Evolutionary conservation across 139 green algal genomes (phyloP), one percentile per base, ranked within the genome.

Genomic region (Gonium pectorale): DNA sequence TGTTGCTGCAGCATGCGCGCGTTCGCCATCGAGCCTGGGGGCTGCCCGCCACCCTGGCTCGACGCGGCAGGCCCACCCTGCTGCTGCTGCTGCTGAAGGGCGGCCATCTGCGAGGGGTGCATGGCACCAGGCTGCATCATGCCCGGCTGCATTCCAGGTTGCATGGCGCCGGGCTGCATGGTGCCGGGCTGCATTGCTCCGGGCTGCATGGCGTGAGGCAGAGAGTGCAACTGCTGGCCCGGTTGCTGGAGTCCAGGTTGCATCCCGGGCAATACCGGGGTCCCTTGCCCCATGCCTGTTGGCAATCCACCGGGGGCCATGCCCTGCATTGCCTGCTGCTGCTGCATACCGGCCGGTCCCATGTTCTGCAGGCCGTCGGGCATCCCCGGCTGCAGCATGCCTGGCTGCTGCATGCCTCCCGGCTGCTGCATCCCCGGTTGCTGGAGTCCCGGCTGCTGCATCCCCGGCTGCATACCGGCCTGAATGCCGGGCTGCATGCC

Each of bases 1-100:
- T 80, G 72, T 29, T 80, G 73, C 37, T 69, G 54, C 73, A 56
- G 54, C 73, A 81, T 81, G 27, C 73, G 73, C 37, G 54, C 71
- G 35, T 67, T 67, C 33, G n/a, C n/a, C n/a, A n/a, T n/a, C n/a
- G n/a, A n/a, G n/a, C n/a, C n/a, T n/a, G n/a, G n/a, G n/a, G n/a
- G n/a, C n/a, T n/a, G n/a, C n/a, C n/a, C n/a, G n/a, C n/a, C n/a
- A n/a, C n/a, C n/a, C n/a, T n/a, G n/a, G n/a, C n/a, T n/a, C n/a
- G n/a, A n/a, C n/a, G n/a, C n/a, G n/a, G n/a, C n/a, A n/a, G n/a
- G n/a, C n/a, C n/a, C n/a, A n/a, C n/a, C n/a, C 40, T 75, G 41
- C 27, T 75, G 41, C 40, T 75, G 71, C 71, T 67, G 51, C 24
- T 69, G 52, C 37, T 68, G 54, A 35, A 81, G 68, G 2, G 73